These are phyloP conservation scores for Abrus precatorius DNA, from an alignment of 306 rosid genomes.

Conservation along the genomic window DNA sequence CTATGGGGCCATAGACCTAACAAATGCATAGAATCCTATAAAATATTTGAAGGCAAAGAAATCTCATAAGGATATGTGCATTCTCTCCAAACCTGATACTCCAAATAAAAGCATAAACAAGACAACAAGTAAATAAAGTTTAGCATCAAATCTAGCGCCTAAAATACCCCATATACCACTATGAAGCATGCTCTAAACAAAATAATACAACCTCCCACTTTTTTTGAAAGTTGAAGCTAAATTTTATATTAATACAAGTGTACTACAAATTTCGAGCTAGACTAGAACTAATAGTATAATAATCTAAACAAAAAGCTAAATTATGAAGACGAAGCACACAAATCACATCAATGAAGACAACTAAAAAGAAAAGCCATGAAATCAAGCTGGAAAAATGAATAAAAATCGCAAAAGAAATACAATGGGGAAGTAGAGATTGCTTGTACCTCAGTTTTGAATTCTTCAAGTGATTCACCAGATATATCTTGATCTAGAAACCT, in stretches of 20 bases:
- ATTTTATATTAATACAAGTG: not conserved
- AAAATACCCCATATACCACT: not conserved
- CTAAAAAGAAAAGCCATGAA: slow-evolving; percentile 12
- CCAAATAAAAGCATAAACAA: slow-evolving; percentile 12
- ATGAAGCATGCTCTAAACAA: slow-evolving; percentile 13
- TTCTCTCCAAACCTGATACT: slow-evolving; percentile 9
- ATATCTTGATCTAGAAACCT: slow-evolving; percentile 90
- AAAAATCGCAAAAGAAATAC: slow-evolving; percentile 2
- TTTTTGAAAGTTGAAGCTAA: slow-evolving; percentile 15
- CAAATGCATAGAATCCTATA: slow-evolving; percentile 11
- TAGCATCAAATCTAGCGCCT: not conserved
- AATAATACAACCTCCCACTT: slow-evolving; percentile 2
- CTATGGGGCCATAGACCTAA: not conserved
- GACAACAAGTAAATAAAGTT: not conserved
- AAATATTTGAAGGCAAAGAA: not conserved
- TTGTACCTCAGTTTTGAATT: slow-evolving; percentile 91
- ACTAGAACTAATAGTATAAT: slow-evolving; percentile 7
- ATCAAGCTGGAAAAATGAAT: not conserved
- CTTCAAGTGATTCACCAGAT: slow-evolving; percentile 90
- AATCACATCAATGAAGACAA: not conserved
- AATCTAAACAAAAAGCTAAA: slow-evolving; percentile 16
- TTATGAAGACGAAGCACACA: slow-evolving; percentile 31
- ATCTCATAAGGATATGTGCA: not conserved
- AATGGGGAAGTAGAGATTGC: slow-evolving; percentile 11
- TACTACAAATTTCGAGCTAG: slow-evolving; percentile 14